Base-by-base conservation (phyloP, 805 yeast genomes). In the Saccharomyces paradoxus region DNA sequence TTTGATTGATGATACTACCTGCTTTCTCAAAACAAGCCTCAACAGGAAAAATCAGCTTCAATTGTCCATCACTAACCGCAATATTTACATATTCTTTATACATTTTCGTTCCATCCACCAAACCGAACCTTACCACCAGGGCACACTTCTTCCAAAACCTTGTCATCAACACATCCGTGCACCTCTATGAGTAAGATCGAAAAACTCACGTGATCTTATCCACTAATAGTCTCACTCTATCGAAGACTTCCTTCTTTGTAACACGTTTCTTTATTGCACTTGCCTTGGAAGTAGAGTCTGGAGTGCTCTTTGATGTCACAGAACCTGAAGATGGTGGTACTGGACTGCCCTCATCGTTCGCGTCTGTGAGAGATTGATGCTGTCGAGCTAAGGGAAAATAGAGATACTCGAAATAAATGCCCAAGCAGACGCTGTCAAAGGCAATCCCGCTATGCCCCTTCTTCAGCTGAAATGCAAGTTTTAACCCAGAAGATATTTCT, bases 161-260 rank as follows among this genome's bases (percentile, higher is more conserved):
- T 13, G 22, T 29, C 41, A 48, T 29, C 21, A 17, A 13, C 31
- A 48, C 31, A 27, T 6, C 50, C 41, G 28, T 48, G 22, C 41
- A 24, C 26, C 26, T 1, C 41, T 29, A 28, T 9, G 13, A 8
- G 17, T 4, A 7, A 8, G 10, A 7, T 4, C 4, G 10, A 9
- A 17, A 37, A 37, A 17, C 17, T 56, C 63, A 61, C 60, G 61
- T 58, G 62, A 60, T 58, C 53, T 61, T 67, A 9, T 68, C 71
- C 3, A 62, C 63, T 14, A 68, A 31, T 1, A 54, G 53, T 17
- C 60, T 60, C 17, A 69, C 61, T 54, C 59, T 63, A 50, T 69
- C 72, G 37, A 69, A 68, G 4, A 64, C 68, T 41, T 69, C 72
- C 49, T 64, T 69, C 55, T 69, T 69, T 27, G 71, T 68, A 4